phyloP scores from a whole-genome alignment of 805 yeast species.

The Zygosaccharomyces pseudorouxii region DNA sequence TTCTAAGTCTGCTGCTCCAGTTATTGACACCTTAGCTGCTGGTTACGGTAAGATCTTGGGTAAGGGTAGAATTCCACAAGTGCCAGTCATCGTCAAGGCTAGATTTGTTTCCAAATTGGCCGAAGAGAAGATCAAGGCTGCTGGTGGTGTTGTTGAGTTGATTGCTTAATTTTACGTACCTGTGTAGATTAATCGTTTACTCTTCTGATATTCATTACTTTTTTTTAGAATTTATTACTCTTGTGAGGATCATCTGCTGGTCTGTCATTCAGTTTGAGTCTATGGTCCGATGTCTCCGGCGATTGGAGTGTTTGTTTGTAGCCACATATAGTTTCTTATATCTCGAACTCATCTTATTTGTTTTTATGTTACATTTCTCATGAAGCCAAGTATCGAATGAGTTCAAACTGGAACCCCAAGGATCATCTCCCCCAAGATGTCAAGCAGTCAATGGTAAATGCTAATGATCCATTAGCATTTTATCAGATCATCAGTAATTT shows the following conservation, averaged over 20 bases:
- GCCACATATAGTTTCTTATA: not conserved
- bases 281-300: not conserved
- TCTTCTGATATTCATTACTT: not conserved
- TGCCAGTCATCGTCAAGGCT: constrained; percentile 98
- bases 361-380: not conserved
- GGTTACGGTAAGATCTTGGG: constrained; percentile 99
- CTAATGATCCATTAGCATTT: constrained; percentile 43
- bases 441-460: constrained; percentile 28
- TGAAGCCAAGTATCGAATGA: not conserved
- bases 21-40: constrained; percentile 97
- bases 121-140: constrained; percentile 99
- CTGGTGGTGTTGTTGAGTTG: constrained; percentile 99
- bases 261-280: not conserved
- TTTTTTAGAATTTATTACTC: not conserved
- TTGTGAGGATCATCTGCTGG: not conserved
- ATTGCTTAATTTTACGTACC: constrained; percentile 65
- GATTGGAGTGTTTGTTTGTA: not conserved
- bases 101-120: constrained; percentile 99
- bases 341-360: not conserved
- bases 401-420: constrained; percentile 41
- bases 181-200: constrained; percentile 6
- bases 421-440: constrained; percentile 41
- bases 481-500: constrained; percentile 64
- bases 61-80: constrained; percentile 96
- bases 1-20: constrained; percentile 90